Evolutionary conservation across 345 rosid species (phyloP), one percentile per base, ranked within the genome.

Genomic region (Arabis alpina): DNA sequence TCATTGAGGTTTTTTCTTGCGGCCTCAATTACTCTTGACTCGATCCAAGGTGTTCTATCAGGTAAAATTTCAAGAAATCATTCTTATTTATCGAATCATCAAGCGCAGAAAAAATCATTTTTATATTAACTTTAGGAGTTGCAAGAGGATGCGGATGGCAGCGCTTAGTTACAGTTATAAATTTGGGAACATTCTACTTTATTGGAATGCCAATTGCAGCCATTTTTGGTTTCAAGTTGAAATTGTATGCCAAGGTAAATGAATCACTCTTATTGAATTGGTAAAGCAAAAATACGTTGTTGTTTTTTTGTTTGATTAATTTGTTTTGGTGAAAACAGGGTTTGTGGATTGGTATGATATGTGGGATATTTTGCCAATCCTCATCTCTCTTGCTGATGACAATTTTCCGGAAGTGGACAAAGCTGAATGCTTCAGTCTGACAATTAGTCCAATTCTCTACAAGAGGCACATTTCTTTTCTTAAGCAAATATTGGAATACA

Each of bases 81-180:
- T 36, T 52, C 5, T 39, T 37, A 7, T 27, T 36, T 54, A 15
- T 19, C 1, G 2, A 61, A 45, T 44, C 24, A 36, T 13, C 25
- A 37, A 68, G 34, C 3, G 0, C 23, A 3, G 2, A 10, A 24
- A 69, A 12, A 13, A 10, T 39, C 27, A 16, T n/a, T 4, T 10
- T 19, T 36, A 25, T 10, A 6, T 0, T 43, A 19, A 19, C 11
- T 28, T 43, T 62, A 87, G 97, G 92, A 66, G 90, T 87, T 40
- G 85, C 85, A 0, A 85, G 93, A 77, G 97, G 93, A 39, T 82
- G 93, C 6, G 97, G 92, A 11, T 88, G 93, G 93, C 92, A 93
- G 61, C 85, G 71, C 2, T 41, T 86, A 57, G 98, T 75, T 6
- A 80, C 82, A 2, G 61, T 64, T 54, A 83, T 66, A n/a, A 88